Evolutionary conservation across 176 grass and related monocot genomes (phyloP).

Genomic region (Cymbopogon citratus): DNA sequence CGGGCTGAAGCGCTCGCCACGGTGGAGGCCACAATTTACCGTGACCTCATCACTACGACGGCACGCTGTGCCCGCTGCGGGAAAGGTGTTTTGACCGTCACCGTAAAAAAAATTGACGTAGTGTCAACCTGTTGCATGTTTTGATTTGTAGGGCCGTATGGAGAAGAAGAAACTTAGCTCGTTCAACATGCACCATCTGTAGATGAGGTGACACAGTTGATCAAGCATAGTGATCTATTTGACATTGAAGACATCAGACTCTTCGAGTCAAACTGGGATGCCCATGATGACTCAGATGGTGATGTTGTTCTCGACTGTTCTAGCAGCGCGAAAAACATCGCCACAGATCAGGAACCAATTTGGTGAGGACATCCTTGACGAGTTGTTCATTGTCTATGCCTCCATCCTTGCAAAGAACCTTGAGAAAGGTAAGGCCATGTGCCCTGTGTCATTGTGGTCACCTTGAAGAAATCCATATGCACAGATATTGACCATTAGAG

Average conservation of each 20-base stretch:
- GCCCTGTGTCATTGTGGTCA: not conserved
- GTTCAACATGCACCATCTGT: no score
- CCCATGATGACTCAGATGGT: not conserved
- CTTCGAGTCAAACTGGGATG: conserved; percentile 32
- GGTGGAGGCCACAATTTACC: no score
- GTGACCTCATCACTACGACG: no score
- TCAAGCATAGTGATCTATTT: not conserved
- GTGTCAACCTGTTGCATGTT: no score
- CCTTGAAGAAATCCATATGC: conserved; percentile 9
- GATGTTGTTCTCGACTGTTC: not conserved
- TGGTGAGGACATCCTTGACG: conserved; percentile 18
- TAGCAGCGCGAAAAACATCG: conserved; percentile 3
- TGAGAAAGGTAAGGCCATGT: conserved; percentile 1
- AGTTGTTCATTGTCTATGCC: conserved; percentile 12
- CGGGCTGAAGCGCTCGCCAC: no score
- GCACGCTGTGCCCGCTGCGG: no score
- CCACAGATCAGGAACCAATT: not conserved
- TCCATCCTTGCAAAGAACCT: conserved; percentile 12
- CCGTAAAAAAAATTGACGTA: no score
- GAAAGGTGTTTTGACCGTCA: no score
- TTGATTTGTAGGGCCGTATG: no score
- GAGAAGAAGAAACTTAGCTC: no score
- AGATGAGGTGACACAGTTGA: no score
- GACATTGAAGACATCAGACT: not conserved
- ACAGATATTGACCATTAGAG: no score